Evolutionary conservation across 495 filamentous ascomycete genomes (phyloP), one percentile per base, ranked within the genome.

Genomic region (Entonaema liquescens): DNA sequence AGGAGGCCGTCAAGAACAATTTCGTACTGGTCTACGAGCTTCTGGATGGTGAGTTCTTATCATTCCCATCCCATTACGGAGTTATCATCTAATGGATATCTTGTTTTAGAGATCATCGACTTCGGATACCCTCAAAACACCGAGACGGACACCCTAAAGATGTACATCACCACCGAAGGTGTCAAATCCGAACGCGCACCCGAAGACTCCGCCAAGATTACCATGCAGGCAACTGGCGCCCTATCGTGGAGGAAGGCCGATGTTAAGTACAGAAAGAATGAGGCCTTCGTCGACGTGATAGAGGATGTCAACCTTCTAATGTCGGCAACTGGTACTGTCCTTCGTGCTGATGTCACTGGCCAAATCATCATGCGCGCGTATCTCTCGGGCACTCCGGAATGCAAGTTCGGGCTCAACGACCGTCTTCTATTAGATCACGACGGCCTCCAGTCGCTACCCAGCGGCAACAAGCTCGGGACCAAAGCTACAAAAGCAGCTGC

Each of bases 161-260:
- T 98, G 95, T 98, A 99, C 84, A 99, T 99, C 81, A 99, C 96
- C 13, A 98, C 96, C 54, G 96, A 99, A 82, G 95, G 96, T 49
- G 96, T 99, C 83, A 97, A 97, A 80, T 95, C 94, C 26, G 94
- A 97, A 80, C 90, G 95, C 60, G 89, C 91, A 57, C 90, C 93
- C 83, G 92, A 94, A 77, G 94, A 98, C 79, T 96, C 94, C 19
- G 93, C 94, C 70, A 92, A 92, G 72, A 99, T 99, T 79, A 99
- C 96, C 25, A 97, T 97, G 93, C 96, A 99, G 86, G 96, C 96
- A 9, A 99, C 96, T 1, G 96, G 96, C 19, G 96, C 96, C 3
- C 85, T 97, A 17, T 98, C 95, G 36, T 99, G 96, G 96, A 89
- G 96, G 53, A 92, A 97, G 70, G 89, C 95, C 57, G 95, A 98